A percentile compares a stretch with the other conserved stretches of the same genome.
Evolutionary conservation across 2,329 filamentous ascomycete genomes (phyloP).

Genomic region (Exserohilum turcica): DNA sequence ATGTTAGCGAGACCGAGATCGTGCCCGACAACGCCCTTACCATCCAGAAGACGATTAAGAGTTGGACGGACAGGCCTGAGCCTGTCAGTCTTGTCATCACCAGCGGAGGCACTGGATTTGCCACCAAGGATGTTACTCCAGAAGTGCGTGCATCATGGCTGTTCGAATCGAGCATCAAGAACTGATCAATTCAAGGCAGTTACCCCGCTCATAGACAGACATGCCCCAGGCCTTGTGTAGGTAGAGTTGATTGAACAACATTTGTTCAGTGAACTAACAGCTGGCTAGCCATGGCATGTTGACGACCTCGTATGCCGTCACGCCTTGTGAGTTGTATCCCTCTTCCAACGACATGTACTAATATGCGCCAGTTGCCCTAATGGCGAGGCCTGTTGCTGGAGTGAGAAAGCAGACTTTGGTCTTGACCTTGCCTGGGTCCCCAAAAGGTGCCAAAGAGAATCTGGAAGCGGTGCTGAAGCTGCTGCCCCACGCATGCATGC

Average conservation of each 20-base stretch:
- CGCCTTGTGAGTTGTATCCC: conserved; percentile 73
- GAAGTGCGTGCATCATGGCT: conserved; percentile 63
- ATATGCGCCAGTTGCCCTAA: conserved; percentile 76
- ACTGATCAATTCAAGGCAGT: conserved; percentile 65
- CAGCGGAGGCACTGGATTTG: conserved; percentile 93
- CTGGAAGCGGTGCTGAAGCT: conserved; percentile 85
- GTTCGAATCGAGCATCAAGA: background rate
- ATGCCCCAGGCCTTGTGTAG: conserved; percentile 83
- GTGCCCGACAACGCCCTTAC: conserved; percentile 75
- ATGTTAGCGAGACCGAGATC: conserved; percentile 70
- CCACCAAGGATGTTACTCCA: conserved; percentile 81
- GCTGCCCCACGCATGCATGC: conserved; percentile 92
- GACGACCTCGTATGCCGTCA: conserved; percentile 78
- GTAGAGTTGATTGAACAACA: conserved; percentile 22
- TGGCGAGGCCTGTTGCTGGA: conserved; percentile 92
- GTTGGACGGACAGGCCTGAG: conserved; percentile 71
- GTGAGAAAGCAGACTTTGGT: conserved; percentile 81
- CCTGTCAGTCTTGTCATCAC: conserved; percentile 78
- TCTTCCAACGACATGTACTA: conserved; percentile 13
- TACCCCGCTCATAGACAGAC: conserved; percentile 76
- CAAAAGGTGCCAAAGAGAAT: conserved; percentile 94
- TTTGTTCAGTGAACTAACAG: conserved; percentile 17
- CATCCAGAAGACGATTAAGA: conserved; percentile 74
- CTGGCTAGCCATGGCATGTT: conserved; percentile 81
- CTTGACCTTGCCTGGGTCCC: conserved; percentile 88